Evolutionary conservation across 2,329 filamentous ascomycete species (phyloP).

Genomic region (Lasiodiplodia sp.): DNA sequence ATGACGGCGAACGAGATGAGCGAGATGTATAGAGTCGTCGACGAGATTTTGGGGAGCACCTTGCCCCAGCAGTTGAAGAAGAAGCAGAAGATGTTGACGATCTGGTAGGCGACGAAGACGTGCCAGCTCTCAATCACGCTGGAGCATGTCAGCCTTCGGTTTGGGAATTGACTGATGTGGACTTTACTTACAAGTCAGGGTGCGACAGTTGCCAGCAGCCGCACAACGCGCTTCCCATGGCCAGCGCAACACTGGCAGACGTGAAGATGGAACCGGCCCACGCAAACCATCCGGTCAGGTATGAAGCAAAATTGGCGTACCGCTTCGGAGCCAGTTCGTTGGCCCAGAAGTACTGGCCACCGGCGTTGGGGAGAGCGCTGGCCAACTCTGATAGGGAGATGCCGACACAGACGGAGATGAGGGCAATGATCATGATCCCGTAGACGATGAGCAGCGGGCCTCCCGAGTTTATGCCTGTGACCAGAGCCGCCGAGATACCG

Average conservation of each 20-base stretch:
- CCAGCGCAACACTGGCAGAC: conserved; percentile 59
- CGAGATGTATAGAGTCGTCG: conserved; percentile 54
- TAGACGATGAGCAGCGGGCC: conserved; percentile 59
- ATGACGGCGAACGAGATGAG: conserved; percentile 58
- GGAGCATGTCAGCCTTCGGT: neutral
- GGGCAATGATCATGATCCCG: conserved; percentile 56
- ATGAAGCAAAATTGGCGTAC: conserved; percentile 55
- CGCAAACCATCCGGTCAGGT: conserved; percentile 60
- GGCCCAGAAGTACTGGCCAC: conserved; percentile 62
- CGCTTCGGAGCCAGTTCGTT: conserved; percentile 56
- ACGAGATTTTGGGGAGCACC: conserved; percentile 49
- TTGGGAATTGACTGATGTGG: neutral
- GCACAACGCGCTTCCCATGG: conserved; percentile 56
- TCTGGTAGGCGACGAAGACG: conserved; percentile 55
- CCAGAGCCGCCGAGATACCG: conserved; percentile 57
- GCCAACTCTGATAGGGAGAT: conserved; percentile 57
- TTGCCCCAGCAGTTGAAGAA: conserved; percentile 57
- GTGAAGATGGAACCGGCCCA: conserved; percentile 64
- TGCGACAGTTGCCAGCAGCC: conserved; percentile 62
- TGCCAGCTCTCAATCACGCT: conserved; percentile 47
- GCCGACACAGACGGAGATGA: conserved; percentile 56
- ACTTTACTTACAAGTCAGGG: conserved; percentile 60
- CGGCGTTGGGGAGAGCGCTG: conserved; percentile 59
- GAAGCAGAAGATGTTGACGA: conserved; percentile 58
- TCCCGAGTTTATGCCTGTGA: conserved; percentile 60